Base-by-base conservation (phyloP, 2,329 filamentous ascomycete species). In the Ophiocordyceps camponoti-floridani region DNA sequence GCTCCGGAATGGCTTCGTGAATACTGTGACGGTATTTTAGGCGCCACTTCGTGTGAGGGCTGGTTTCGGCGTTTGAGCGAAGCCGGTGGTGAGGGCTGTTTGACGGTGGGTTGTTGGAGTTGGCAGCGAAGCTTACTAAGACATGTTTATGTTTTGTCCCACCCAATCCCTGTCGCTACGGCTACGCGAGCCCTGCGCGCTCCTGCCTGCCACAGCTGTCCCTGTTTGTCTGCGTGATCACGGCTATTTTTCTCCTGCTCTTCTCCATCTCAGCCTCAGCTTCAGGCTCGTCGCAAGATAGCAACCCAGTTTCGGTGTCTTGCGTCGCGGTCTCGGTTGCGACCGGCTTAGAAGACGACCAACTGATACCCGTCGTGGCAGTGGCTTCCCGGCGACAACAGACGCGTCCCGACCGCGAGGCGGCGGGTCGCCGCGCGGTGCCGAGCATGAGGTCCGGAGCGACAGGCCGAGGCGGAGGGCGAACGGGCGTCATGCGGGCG, bases 1-100 rank as follows among this genome's bases (percentile, higher is more conserved):
- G 27, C 64, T 96, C 60, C 88, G 84, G 75, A 95, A 94, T 57
- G 87, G 84, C 4, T 81, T 78, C 48, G 84, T 98, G 23, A 93
- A 86, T 61, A 83, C 84, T 26, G 68, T 96, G 58, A 96, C 89
- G 10, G 79, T 94, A 23, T 94, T 88, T 66, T 94, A 33, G 30
- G 3, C 30, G 23, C 23, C 23, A 23, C 3, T 23, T 23, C 23
- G 23, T 23, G 23, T 33, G 30, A 10, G 30, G 30, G 30, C 30
- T 33, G 23, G 23, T n/a, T n/a, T n/a, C n/a, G n/a, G 23, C 23
- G 23, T 5, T 5, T 3, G 23, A 23, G 3, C 5, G 5, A 23
- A 23, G 23, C 23, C 23, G 23, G 23, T 23, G 23, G 23, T 23
- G 23, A 23, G 5, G 23, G 23, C 23, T 23, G 23, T 23, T 23